Base-by-base conservation (phyloP, 768 basidiomycete species). In the Cytidiella melzeri region DNA sequence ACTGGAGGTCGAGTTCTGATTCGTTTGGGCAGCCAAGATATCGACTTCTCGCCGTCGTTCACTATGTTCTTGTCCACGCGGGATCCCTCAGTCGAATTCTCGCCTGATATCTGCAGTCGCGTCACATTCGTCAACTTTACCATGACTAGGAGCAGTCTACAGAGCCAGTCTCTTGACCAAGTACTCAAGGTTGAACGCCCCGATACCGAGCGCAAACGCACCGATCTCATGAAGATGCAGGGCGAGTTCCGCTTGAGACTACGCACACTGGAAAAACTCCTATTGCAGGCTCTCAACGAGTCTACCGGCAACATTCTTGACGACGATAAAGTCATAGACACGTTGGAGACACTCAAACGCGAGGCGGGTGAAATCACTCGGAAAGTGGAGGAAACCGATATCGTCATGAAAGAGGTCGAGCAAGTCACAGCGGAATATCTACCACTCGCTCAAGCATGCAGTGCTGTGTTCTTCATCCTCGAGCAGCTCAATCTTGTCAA, bases 41-140 rank as follows among this genome's bases (percentile, higher is more conserved):
- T 99, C 65, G 96, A 99, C 65, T 97, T 98, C 66, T 99, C 96
- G 0, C 96, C 96, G 5, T 85, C 96, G n/a, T 99, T 99, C 75
- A 96, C 92, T 4, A 94, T 99, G 92, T 99, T 99, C 81, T 76
- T 99, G 39, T 91, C 95, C 1, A 99, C 96, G 10, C 75, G 96
- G 19, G 94, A 99, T 65, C 94, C 96, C 2, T 95, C 95, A 0
- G 87, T 96, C 54, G 93, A 97, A 60, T 97, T 99, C 69, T 90
- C 95, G 11, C 93, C 96, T 3, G 96, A 99, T 65, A 94, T 99
- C 58, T 98, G 95, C 74, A 95, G 92, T 73, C 83, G 96, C 52
- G 91, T 95, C 23, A 92, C 88, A 0, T 92, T 94, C 59, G 91
- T 94, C 69, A 94, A 92, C 71, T 94, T 93, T 68, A 95, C 94